Evolutionary conservation across 2,329 filamentous ascomycete species (phyloP).

Genomic region (Sarocladiaceae sp.): DNA sequence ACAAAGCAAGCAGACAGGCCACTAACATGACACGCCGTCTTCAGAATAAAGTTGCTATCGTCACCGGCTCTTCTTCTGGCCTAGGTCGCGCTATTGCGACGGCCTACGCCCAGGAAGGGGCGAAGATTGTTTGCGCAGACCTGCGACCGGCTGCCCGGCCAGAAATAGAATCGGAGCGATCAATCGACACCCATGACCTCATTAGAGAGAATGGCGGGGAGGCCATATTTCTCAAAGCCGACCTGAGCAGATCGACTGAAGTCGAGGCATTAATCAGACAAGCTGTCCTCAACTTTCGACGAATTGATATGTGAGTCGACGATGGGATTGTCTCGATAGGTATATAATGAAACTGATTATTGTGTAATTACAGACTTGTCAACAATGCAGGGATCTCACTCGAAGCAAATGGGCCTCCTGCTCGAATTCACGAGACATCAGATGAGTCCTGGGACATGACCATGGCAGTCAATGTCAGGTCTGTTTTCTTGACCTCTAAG

Average conservation of each 20-base stretch:
- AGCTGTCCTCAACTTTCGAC: constrained; percentile 30
- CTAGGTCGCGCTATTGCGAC: constrained; percentile 42
- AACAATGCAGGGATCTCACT: constrained; percentile 36
- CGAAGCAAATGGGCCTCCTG: constrained; percentile 26
- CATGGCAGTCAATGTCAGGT: constrained; percentile 32
- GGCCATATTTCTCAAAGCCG: constrained; percentile 37
- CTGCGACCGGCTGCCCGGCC: constrained; percentile 22
- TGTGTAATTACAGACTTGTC: too few relatives aligned
- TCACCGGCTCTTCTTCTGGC: constrained; percentile 35
- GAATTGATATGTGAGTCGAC: constrained; percentile 40
- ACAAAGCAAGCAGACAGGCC: too few relatives aligned
- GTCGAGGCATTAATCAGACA: constrained; percentile 31
- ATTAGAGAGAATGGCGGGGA: constrained; percentile 28
- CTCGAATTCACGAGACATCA: constrained; percentile 39
- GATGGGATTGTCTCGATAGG: too few relatives aligned
- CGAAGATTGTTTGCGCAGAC: constrained; percentile 38
- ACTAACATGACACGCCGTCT: too few relatives aligned
- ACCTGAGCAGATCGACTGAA: constrained; percentile 32
- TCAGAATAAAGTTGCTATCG: constrained; percentile 2
- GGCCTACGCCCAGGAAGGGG: constrained; percentile 34
- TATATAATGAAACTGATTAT: too few relatives aligned
- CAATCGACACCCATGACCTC: constrained; percentile 29
- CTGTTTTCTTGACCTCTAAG: constrained; percentile 38
- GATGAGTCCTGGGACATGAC: constrained; percentile 41
- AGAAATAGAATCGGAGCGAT: constrained; percentile 9